Conservation (phyloP, 208 protist species). For the Acanthamoeba triangularis region DNA sequence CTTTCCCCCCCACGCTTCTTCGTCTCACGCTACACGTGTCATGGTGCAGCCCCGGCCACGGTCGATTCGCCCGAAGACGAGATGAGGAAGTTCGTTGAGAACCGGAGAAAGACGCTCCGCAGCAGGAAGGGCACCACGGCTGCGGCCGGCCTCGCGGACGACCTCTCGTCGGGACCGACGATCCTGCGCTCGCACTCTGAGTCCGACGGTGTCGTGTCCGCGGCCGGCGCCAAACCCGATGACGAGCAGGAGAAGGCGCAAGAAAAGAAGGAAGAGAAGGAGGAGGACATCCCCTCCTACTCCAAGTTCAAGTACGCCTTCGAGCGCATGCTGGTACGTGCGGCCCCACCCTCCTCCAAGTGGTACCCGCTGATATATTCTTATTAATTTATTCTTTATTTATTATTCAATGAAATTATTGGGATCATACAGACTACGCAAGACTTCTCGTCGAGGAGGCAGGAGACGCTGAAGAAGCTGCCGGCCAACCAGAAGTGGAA, state of each 20-base stretch:
- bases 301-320: slow-evolving; percentile 75
- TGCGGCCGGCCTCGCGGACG: background rate
- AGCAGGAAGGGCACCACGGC: background rate
- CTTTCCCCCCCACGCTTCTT: too few relatives aligned
- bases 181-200: background rate
- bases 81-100: slow-evolving; percentile 30
- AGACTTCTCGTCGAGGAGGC: slow-evolving; percentile 62
- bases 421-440: background rate
- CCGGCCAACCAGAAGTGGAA: slow-evolving; percentile 74
- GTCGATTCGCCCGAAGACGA: slow-evolving; percentile 44
- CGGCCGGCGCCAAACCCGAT: background rate
- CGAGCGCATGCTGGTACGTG: slow-evolving; percentile 64
- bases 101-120: background rate
- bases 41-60: background rate
- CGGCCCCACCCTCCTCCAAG: background rate
- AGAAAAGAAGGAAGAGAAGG: slow-evolving; percentile 30
- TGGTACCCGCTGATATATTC: background rate
- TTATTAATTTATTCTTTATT: background rate
- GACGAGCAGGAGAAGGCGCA: slow-evolving; percentile 26
- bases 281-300: slow-evolving; percentile 74
- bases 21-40: background rate
- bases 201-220: background rate
- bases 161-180: background rate
- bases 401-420: background rate
- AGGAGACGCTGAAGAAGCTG: slow-evolving; percentile 72